Base-by-base conservation (phyloP, 306 rosid species). In the Abrus pulchellus region DNA sequence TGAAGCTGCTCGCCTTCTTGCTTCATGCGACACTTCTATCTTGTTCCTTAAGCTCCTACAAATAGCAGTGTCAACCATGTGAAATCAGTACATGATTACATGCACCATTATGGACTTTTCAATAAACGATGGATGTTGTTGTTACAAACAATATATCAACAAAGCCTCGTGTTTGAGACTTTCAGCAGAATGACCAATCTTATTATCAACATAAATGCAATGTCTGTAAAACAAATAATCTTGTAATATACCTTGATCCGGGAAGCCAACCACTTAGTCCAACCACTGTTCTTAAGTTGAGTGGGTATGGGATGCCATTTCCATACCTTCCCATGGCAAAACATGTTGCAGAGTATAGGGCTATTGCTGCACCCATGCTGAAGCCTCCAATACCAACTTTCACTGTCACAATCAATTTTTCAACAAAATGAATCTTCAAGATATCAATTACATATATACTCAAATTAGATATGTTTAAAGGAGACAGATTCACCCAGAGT, bases 191-290 rank as follows among this genome's bases (percentile, higher is more conserved):
- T 9, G 43, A 72, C 41, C 6, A 7, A 44, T 69, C 49, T n/a
- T 67, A 10, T 75, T 28, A 3, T 76, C 68, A 69, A 57, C 62
- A 48, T 49, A 34, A 77, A 27, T 36, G 33, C 20, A 29, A 47
- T 40, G 27, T 27, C 6, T 40, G 3, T 38, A 50, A 36, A 67
- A 7, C 67, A 47, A 79, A 41, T 28, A 69, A 44, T 52, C 14
- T 57, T 40, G 32, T 70, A 80, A n/a, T 68, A 88, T 85, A 95
- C 99, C 98, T 92, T 85, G 97, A 92, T 83, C 97, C 99, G 6
- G 98, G 98, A 87, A 96, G 98, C 98, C 98, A 96, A 68, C 99
- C 98, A 83, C 99, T 96, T 30, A 96, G 93, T 86, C 97, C 99
- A 85, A 93, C 83, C 50, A 96, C 83, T 74, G 97, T 93, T 87